These are phyloP conservation scores for Spironucleus salmonicida DNA, from an alignment of 208 protist species.

Conservation along the genomic window DNA sequence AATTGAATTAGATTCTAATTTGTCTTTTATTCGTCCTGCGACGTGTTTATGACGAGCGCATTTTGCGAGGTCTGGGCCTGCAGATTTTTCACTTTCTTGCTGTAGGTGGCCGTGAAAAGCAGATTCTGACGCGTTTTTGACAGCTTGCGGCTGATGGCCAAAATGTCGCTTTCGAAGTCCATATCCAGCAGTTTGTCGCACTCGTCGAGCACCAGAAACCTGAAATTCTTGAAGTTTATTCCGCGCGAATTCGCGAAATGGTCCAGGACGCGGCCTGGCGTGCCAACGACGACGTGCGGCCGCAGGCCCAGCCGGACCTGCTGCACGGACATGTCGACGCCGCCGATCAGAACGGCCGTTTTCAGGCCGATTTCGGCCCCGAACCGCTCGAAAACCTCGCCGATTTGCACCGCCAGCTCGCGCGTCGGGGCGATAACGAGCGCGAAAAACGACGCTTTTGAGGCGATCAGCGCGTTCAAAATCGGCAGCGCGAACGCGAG, in stretches of 20 bases:
- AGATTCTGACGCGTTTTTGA: background rate
- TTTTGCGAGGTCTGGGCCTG: background rate
- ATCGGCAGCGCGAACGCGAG: constrained; percentile 67
- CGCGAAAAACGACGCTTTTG: constrained; percentile 2
- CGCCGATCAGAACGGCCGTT: constrained; percentile 14
- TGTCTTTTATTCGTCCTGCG: background rate
- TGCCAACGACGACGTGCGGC: constrained; percentile 35
- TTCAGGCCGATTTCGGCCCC: background rate
- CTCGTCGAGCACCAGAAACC: constrained; percentile 39
- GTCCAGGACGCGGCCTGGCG: constrained; percentile 37
- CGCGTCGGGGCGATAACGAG: constrained; percentile 34
- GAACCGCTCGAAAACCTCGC: background rate
- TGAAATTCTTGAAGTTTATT: constrained; percentile 12
- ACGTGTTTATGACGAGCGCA: background rate
- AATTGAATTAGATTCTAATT: background rate
- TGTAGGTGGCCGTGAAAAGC: constrained; percentile 37
- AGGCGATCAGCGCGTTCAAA: constrained; percentile 44
- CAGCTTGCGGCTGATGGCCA: background rate
- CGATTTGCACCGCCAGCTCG: constrained; percentile 39
- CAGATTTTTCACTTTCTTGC: background rate
- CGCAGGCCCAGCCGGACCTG: background rate
- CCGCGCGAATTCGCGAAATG: constrained; percentile 24
- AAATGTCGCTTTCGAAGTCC: constrained; percentile 26
- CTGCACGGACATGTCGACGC: constrained; percentile 26
- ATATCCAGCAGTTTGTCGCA: constrained; percentile 32